Evolutionary conservation across 768 basidiomycete genomes (phyloP).

Genomic region (Naganishia friedmannii): DNA sequence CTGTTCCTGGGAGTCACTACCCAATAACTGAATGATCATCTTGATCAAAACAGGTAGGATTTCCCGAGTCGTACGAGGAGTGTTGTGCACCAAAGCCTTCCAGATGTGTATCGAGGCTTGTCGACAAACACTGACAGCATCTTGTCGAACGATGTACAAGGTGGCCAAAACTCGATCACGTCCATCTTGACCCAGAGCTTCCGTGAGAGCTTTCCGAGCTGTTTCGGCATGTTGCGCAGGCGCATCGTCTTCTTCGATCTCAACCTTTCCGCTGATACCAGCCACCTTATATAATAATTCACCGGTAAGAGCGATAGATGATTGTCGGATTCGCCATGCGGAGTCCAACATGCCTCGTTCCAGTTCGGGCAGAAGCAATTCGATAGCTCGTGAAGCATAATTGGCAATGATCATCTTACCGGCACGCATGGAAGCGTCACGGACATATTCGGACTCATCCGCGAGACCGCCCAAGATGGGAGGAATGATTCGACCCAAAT

Average conservation of each 20-base stretch:
- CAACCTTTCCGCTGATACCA: conserved; percentile 85
- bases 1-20: conserved; percentile 76
- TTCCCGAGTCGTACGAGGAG: conserved; percentile 67
- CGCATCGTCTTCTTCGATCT: conserved; percentile 63
- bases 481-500: conserved; percentile 86
- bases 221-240: conserved; percentile 69
- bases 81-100: conserved; percentile 88
- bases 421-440: conserved; percentile 97
- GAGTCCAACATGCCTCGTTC: conserved; percentile 92
- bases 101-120: conserved; percentile 92
- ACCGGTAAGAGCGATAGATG: conserved; percentile 91
- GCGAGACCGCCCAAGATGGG: conserved; percentile 89
- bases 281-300: conserved; percentile 95
- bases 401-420: conserved; percentile 96
- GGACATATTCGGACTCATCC: conserved; percentile 88
- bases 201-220: conserved; percentile 78
- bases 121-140: conserved; percentile 80
- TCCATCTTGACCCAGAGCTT: conserved; percentile 81
- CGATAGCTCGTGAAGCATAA: conserved; percentile 86
- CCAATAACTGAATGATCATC: conserved; percentile 68
- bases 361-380: conserved; percentile 86
- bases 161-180: conserved; percentile 86
- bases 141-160: conserved; percentile 88
- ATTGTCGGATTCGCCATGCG: conserved; percentile 93
- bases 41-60: conserved; percentile 84